A percentile compares a stretch with the other conserved stretches of the same genome.
Conservation (phyloP, 2,329 filamentous ascomycete genomes). For the Aspergillus brunneoviolaceus region DNA sequence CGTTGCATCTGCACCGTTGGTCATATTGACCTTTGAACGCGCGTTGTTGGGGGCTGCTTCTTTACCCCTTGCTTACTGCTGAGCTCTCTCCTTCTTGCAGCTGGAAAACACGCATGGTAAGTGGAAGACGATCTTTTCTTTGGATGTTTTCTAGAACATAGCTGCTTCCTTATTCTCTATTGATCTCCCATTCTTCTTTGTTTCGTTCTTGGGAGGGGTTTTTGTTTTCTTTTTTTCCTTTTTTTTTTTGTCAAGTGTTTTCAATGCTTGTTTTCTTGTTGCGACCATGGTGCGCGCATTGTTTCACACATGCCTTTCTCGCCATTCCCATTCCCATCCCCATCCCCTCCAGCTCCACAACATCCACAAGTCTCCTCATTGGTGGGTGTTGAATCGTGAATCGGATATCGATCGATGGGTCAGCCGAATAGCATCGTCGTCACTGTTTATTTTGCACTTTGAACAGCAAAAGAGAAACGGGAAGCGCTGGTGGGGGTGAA, state of each 20-base stretch:
- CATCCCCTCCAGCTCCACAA: not conserved
- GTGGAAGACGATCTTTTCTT: not conserved
- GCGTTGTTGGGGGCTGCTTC: conserved; percentile 1
- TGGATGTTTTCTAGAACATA: not conserved
- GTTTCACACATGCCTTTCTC: not conserved
- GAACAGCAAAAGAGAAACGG: too few relatives aligned
- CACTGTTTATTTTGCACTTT: not conserved
- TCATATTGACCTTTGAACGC: conserved; percentile 10
- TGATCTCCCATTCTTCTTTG: too few relatives aligned
- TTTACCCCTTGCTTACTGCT: conserved; percentile 6
- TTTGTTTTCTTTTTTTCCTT: not conserved
- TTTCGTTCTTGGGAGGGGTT: not conserved
- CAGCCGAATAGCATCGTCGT: not conserved
- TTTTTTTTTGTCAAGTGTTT: not conserved
- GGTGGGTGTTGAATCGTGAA: too few relatives aligned
- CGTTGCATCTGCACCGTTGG: conserved; percentile 6
- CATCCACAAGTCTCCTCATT: not conserved
- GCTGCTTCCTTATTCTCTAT: not conserved
- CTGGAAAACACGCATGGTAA: conserved; percentile 5
- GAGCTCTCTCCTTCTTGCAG: conserved; percentile 6
- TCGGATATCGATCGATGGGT: too few relatives aligned
- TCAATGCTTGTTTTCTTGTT: not conserved
- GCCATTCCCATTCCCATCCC: not conserved
- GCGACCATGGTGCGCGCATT: not conserved
- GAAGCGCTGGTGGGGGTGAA: not conserved